Evolutionary conservation across 2,329 filamentous ascomycete genomes (phyloP), one percentile per base, ranked within the genome.

Genomic region (Lachnum nothofagi): DNA sequence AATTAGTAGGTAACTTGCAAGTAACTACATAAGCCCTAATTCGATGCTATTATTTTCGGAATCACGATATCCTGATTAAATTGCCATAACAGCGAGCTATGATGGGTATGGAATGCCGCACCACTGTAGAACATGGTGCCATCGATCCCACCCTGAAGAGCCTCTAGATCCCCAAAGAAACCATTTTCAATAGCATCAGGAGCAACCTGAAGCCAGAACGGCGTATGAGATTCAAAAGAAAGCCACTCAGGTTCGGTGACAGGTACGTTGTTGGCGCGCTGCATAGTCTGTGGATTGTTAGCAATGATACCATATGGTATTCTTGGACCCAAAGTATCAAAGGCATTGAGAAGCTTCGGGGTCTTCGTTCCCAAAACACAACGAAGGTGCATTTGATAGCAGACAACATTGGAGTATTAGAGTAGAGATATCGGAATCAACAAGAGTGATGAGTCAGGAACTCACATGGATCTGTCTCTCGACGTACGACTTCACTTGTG

Each of bases 101-200:
- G 7, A 14, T 45, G 42, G 3, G 33, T 38, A 45, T 45, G 42
- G 19, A 45, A 45, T 27, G 42, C 42, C 14, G 42, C 42, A 29
- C 42, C 42, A 27, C 42, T 45, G 37, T 45, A 45, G 25, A 45
- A 45, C 42, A 45, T 45, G 3, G n/a, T 38, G 2, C 42, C 42
- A 22, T 16, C 42, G 5, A 45, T 12, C 19, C 42, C 42, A 12
- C 42, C 42, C 20, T 40, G 38, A 40, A 40, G 38, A 19, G 17
- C 20, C 10, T 19, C 24, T 20, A 40, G 19, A 22, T 40, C n/a
- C 2, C 20, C 12, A 24, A 22, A 40, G 20, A 40, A 40, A 6
- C 38, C 38, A 40, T 40, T n/a, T 23, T 23, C 24, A 20, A 40
- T 40, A 19, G 9, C 20, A 16, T 40, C 38, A 23, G 38, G 38